These are phyloP conservation scores for Linnemannia schmuckeri DNA, from an alignment of 192 early-diverging fungal genomes.

Conservation along the genomic window DNA sequence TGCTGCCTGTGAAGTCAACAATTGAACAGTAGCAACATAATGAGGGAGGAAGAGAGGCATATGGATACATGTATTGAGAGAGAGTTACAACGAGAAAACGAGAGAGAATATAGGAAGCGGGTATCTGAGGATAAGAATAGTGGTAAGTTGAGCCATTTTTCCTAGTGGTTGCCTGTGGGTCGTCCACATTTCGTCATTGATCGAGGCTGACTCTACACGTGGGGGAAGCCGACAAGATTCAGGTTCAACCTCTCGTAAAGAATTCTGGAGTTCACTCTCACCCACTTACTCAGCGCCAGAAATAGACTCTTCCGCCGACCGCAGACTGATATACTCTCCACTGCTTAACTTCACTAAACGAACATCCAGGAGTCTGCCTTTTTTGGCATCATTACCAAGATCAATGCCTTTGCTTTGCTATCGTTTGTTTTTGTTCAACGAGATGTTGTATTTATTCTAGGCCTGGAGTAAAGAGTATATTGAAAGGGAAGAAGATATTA, in stretches of 20 bases:
- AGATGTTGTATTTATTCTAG: neutral
- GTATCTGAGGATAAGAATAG: too few species aligned
- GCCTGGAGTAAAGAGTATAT: neutral
- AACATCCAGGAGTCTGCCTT: neutral
- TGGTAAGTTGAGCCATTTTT: too few species aligned
- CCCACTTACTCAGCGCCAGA: neutral
- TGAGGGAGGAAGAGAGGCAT: too few species aligned
- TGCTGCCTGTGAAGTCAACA: neutral
- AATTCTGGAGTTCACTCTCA: neutral
- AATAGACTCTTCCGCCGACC: neutral
- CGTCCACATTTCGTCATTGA: neutral
- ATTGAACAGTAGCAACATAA: neutral
- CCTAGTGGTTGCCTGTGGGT: too few species aligned
- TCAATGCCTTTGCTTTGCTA: neutral
- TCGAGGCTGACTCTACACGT: neutral
- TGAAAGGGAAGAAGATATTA: slow-evolving; percentile 28
- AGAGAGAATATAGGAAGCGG: too few species aligned
- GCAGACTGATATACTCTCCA: neutral
- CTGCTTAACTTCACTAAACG: neutral
- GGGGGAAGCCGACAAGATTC: neutral
- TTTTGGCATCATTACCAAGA: neutral
- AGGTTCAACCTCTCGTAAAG: neutral
- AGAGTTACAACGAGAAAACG: too few species aligned
- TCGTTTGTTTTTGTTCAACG: neutral
- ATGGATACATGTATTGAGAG: too few species aligned